phyloP scores from a whole-genome alignment of 805 yeast genomes.

The Metschnikowia dekortorum region DNA sequence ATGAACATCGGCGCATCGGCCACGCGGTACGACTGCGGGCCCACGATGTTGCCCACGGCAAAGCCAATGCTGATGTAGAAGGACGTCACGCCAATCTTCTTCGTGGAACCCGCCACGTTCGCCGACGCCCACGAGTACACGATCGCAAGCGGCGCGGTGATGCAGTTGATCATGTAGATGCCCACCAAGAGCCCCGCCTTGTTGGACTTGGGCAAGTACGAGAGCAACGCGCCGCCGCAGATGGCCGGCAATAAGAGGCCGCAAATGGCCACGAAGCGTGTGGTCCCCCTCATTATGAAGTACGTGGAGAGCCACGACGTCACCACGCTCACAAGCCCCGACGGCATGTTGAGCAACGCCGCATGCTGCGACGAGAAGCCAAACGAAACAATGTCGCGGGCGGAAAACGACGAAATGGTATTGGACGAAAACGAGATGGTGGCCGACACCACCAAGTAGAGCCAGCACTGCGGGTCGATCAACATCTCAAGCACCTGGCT shows the following conservation, averaged over 20 bases:
- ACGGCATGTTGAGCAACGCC: slow-evolving; percentile 21
- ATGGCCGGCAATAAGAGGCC: slow-evolving; percentile 19
- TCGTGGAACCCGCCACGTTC: slow-evolving; percentile 72
- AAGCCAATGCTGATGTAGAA: slow-evolving; percentile 54
- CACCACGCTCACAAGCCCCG: slow-evolving; percentile 20
- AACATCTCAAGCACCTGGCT: slow-evolving; percentile 16
- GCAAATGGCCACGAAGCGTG: slow-evolving; percentile 17
- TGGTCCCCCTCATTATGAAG: slow-evolving; percentile 18
- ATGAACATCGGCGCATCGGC: slow-evolving; percentile 50
- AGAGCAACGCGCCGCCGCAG: slow-evolving; percentile 19
- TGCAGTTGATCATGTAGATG: slow-evolving; percentile 10
- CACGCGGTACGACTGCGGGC: slow-evolving; percentile 63
- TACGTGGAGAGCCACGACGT: slow-evolving; percentile 17
- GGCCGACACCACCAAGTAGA: slow-evolving; percentile 15
- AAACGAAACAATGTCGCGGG: slow-evolving; percentile 17
- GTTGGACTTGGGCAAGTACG: slow-evolving; percentile 6
- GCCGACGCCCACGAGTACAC: slow-evolving; percentile 13
- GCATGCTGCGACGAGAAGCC: slow-evolving; percentile 19
- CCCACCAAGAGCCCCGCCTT: slow-evolving; percentile 11
- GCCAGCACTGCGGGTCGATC: slow-evolving; percentile 19
- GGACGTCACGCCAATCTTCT: slow-evolving; percentile 58
- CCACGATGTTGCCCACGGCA: slow-evolving; percentile 61
- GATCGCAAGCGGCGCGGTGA: slow-evolving; percentile 9
- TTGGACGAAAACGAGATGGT: slow-evolving; percentile 20
- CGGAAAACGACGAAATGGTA: slow-evolving; percentile 19